Evolutionary conservation across 768 basidiomycete genomes (phyloP).

Genomic region (Podaxis sp.): DNA sequence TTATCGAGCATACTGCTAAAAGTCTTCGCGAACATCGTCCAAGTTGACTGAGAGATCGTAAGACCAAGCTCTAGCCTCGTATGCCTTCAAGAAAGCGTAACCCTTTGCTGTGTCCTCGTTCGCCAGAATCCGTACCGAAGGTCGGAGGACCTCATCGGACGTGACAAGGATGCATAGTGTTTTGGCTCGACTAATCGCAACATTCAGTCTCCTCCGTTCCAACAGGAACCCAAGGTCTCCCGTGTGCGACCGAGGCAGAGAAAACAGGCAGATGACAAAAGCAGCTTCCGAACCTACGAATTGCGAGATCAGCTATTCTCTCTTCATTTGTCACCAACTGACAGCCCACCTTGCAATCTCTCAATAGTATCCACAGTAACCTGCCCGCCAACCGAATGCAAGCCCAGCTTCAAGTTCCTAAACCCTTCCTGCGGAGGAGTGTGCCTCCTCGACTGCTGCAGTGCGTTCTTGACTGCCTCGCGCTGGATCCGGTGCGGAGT

Average conservation of each 20-base stretch:
- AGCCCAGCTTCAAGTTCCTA: conserved; percentile 16
- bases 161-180: conserved; percentile 48
- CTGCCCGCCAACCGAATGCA: conserved; percentile 17
- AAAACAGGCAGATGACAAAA: conserved; percentile 54
- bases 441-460: conserved; percentile 23
- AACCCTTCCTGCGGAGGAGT: conserved; percentile 21
- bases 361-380: conserved; percentile 52
- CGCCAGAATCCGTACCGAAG: conserved; percentile 42
- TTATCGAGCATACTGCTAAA: not conserved
- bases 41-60: conserved; percentile 36
- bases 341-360: conserved; percentile 42
- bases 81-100: conserved; percentile 48
- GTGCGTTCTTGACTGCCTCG: conserved; percentile 46
- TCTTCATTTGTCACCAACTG: not conserved
- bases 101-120: conserved; percentile 47
- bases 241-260: conserved; percentile 37
- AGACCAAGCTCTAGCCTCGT: conserved; percentile 50
- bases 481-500: conserved; percentile 54
- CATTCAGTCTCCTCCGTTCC: conserved; percentile 49
- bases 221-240: conserved; percentile 44
- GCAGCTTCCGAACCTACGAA: conserved; percentile 48
- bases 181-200: conserved; percentile 54
- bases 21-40: conserved; percentile 25
- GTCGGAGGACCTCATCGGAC: conserved; percentile 43
- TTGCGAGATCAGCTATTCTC: not conserved